phyloP scores from a whole-genome alignment of 176 grass and related monocot species.

The Carex myosuroides region DNA sequence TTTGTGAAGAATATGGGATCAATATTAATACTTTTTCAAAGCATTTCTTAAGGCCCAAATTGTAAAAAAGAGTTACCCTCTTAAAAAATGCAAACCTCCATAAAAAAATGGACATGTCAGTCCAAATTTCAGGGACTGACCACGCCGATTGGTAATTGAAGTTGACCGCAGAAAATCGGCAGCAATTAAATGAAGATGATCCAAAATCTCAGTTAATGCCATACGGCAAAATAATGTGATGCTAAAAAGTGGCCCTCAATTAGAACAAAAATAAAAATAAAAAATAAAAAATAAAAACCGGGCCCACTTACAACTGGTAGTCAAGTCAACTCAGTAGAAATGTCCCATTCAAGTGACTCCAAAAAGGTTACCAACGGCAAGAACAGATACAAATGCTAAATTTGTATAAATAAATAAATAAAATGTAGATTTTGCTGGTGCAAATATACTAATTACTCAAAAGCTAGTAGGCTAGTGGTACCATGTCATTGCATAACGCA shows the following conservation, averaged over 20 bases:
- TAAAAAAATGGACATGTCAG: not conserved
- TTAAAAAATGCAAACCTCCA: not conserved
- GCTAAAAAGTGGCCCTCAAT: not conserved
- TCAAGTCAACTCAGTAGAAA: not conserved
- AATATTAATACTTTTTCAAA: too few relatives aligned
- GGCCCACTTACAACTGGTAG: not conserved
- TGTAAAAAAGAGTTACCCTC: not conserved
- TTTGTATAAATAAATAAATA: not conserved
- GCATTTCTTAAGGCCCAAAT: too few relatives aligned
- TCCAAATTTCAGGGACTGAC: not conserved
- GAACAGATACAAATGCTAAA: not conserved
- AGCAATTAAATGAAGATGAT: not conserved
- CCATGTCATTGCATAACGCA: not conserved
- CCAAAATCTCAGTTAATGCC: conserved; percentile 7
- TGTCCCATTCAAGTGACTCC: conserved; percentile 1
- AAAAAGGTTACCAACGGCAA: not conserved
- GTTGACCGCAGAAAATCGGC: not conserved
- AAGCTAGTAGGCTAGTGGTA: not conserved
- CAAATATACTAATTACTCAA: not conserved
- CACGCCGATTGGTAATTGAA: not conserved
- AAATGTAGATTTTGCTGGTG: too few relatives aligned
- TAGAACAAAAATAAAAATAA: not conserved
- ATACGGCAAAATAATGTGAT: not conserved
- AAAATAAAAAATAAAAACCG: not conserved
- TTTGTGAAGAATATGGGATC: too few relatives aligned